A percentile compares a stretch with the other conserved stretches of the same genome.
Conservation (phyloP, 1,284 basidiomycete species). For the Fomitopsis betulina region DNA sequence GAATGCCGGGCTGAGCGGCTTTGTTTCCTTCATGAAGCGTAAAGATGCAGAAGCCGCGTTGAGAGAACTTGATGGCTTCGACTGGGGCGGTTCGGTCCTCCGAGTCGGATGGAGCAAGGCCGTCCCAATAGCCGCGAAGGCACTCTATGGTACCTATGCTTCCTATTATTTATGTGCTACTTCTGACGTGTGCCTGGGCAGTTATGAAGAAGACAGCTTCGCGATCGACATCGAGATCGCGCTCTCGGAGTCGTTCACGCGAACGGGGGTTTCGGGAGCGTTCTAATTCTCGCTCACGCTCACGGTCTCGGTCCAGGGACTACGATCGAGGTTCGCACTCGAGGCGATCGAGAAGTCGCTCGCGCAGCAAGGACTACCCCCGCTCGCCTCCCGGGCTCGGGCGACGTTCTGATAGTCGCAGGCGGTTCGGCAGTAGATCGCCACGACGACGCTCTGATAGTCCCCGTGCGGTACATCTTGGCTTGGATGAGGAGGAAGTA, state of each 20-base stretch:
- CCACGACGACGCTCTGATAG: conserved; percentile 36
- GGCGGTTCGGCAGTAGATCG: conserved; percentile 36
- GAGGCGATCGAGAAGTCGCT: conserved; percentile 36
- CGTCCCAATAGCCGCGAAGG: conserved; percentile 76
- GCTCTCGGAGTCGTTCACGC: conserved; percentile 33
- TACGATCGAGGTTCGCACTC: conserved; percentile 35
- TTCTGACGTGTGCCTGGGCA: conserved; percentile 9
- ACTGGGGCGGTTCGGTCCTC: conserved; percentile 85
- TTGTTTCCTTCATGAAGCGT: conserved; percentile 94
- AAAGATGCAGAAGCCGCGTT: conserved; percentile 86
- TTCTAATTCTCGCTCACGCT: conserved; percentile 38
- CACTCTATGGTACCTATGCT: conserved; percentile 69
- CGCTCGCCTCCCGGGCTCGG: conserved; percentile 34
- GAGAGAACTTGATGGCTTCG: conserved; percentile 83
- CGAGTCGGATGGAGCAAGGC: conserved; percentile 96
- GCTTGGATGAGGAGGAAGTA: conserved; percentile 60
- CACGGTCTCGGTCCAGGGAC: conserved; percentile 46
- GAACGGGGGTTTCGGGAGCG: conserved; percentile 12
- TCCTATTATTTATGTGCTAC: not conserved
- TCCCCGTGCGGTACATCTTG: conserved; percentile 27
- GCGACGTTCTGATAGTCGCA: conserved; percentile 26
- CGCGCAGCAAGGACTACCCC: conserved; percentile 32
- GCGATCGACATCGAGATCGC: conserved; percentile 15
- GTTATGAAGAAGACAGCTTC: conserved; percentile 28
- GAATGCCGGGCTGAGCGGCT: conserved; percentile 80